Conservation (phyloP, 495 filamentous ascomycete species). For the Aspergillus incahuasiensis region DNA sequence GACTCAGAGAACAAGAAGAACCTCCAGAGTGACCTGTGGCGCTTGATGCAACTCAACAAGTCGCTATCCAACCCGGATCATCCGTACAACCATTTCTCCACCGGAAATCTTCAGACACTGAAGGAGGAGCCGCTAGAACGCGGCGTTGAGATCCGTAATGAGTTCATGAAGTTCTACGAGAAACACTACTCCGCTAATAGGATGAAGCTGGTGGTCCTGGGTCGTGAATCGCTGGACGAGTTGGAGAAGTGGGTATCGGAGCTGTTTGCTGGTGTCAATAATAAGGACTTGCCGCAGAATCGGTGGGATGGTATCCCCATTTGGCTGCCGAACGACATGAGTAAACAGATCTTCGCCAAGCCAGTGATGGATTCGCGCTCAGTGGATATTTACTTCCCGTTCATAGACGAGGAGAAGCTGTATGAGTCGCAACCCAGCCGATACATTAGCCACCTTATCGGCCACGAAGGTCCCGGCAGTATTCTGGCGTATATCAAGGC, state of each 20-base stretch:
- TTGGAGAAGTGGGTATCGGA: constrained; percentile 86
- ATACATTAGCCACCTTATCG: constrained; percentile 90
- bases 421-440: constrained; percentile 81
- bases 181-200: constrained; percentile 91
- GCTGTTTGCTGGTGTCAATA: constrained; percentile 74
- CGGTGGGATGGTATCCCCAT: constrained; percentile 74
- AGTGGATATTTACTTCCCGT: constrained; percentile 84
- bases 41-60: constrained; percentile 87
- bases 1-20: constrained; percentile 99
- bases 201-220: constrained; percentile 93
- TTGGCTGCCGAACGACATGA: constrained; percentile 61
- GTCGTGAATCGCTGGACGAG: constrained; percentile 81
- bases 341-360: constrained; percentile 85
- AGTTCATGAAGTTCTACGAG: constrained; percentile 91
- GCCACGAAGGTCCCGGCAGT: constrained; percentile 95
- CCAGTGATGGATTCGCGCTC: constrained; percentile 91
- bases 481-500: constrained; percentile 92
- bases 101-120: constrained; percentile 84
- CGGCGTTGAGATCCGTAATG: constrained; percentile 83
- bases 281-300: constrained; percentile 79
- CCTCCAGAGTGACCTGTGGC: constrained; percentile 91
- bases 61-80: constrained; percentile 84
- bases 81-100: constrained; percentile 95
- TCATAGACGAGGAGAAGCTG: constrained; percentile 78
- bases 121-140: constrained; percentile 76